A percentile compares a stretch with the other conserved stretches of the same genome.
phyloP scores from a whole-genome alignment of 2,329 filamentous ascomycete species.

The Penicillium aurantiogriseum region DNA sequence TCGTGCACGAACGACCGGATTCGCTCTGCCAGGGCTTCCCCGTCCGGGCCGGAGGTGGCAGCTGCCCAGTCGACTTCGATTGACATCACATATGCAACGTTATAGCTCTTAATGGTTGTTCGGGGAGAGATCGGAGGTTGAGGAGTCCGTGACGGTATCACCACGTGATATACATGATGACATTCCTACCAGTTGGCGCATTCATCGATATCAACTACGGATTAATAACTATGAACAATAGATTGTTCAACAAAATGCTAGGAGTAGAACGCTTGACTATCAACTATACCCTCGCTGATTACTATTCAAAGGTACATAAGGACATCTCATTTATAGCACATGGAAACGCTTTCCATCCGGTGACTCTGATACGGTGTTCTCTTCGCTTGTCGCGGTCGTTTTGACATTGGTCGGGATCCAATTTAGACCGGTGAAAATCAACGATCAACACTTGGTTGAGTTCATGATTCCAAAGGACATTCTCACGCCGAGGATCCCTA shows the following conservation, averaged over 20 bases:
- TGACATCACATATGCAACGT: conserved; percentile 65
- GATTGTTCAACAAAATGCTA: neutral
- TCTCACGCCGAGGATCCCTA: neutral
- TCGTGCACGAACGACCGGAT: conserved; percentile 94
- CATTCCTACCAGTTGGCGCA: neutral
- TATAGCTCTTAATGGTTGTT: conserved; percentile 3
- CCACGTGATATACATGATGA: conserved; percentile 6
- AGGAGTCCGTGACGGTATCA: conserved; percentile 13
- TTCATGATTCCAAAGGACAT: neutral
- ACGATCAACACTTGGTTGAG: neutral
- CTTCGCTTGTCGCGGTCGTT: neutral
- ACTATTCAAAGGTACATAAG: neutral
- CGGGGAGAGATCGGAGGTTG: conserved; percentile 6
- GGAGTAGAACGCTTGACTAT: neutral
- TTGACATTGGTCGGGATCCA: neutral
- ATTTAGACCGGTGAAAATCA: neutral
- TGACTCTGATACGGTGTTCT: neutral
- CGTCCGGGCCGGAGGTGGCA: conserved; percentile 84
- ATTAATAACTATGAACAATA: neutral
- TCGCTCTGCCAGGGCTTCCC: conserved; percentile 74
- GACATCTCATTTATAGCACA: neutral
- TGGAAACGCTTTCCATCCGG: neutral
- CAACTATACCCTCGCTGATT: too few relatives aligned
- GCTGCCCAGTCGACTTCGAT: conserved; percentile 97
- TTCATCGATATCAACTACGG: neutral